Base-by-base conservation (phyloP, 345 rosid genomes). In the Psidium guajava region DNA sequence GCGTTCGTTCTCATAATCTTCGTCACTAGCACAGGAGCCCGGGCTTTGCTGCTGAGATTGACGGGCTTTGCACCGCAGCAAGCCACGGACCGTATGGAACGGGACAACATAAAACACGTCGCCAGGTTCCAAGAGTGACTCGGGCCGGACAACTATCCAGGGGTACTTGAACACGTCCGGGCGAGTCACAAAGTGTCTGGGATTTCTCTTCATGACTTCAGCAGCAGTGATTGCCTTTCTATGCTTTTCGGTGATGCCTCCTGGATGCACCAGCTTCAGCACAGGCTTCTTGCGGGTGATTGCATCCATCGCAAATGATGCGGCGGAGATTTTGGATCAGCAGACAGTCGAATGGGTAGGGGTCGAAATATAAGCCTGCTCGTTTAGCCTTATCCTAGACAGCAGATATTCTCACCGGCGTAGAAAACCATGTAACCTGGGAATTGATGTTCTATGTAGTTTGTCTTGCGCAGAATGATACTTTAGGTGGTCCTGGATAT, bases 141-240 rank as follows among this genome's bases (percentile, higher is more conserved):
- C 88, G 0, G 92, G 92, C 32, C 82, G 77, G 36, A 92, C 90
- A n/a, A 90, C 93, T 50, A 90, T 53, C 92, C 93, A 91, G 4
- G 92, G 93, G 77, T 82, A 86, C 88, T 27, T 84, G 88, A 92
- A 91, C 54, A 90, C 88, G 47, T 92, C 92, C 0, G 93, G 93
- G 3, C 91, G 88, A 5, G 93, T 86, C 75, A 92, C 91, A 6
- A 85, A 89, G 87, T 92, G 93, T 44, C 92, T 85, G 22, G 94
- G 94, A 84, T 92, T 80, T 83, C 84, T 87, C 80, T 83, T 85
- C 93, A 92, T 91, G 57, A 91, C 83, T n/a, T 91, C 90, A 59
- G 85, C 85, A 27, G 93, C 92, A 7, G 89, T 84, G 36, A 88
- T 84, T 3, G 92, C 89, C 13, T 69, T 85, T 86, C 56, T 58